Evolutionary conservation across 352 stramenopile genomes (phyloP).

Genomic region (Phytopythium helicoides): DNA sequence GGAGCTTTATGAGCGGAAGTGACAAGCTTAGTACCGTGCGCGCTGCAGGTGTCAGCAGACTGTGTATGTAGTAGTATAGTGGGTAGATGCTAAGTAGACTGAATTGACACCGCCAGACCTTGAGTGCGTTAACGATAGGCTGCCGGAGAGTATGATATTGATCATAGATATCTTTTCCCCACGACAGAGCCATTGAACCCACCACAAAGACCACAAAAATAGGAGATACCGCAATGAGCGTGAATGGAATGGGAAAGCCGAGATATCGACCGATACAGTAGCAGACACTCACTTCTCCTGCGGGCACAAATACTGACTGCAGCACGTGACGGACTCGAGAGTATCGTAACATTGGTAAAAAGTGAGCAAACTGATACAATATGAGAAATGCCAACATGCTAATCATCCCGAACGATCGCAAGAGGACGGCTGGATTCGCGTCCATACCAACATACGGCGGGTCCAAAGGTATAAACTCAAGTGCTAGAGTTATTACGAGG

Average conservation of each 20-base stretch:
- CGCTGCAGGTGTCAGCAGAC: constrained; percentile 4
- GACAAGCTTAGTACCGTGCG: too few relatives aligned
- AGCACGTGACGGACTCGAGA: constrained; percentile 4
- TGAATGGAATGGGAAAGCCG: constrained; percentile 19
- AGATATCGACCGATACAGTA: constrained; percentile 3
- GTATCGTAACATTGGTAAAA: constrained; percentile 14
- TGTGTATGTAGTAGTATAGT: constrained; percentile 18
- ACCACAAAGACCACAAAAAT: constrained; percentile 10
- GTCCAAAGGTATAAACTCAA: constrained; percentile 13
- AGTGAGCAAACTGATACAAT: constrained; percentile 13
- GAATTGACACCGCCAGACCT: constrained; percentile 17
- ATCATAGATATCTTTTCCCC: constrained; percentile 9
- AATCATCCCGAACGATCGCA: constrained; percentile 12
- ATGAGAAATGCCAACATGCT: constrained; percentile 14
- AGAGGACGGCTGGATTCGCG: constrained; percentile 12
- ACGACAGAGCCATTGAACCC: constrained; percentile 10
- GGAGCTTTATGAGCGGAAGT: constrained; percentile 30
- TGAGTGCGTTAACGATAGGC: constrained; percentile 12
- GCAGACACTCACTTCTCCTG: not conserved
- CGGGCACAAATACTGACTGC: constrained; percentile 4
- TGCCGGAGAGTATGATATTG: constrained; percentile 3
- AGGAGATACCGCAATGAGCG: constrained; percentile 11
- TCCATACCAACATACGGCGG: constrained; percentile 7
- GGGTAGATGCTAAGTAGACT: constrained; percentile 12
- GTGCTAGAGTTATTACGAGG: constrained; percentile 10